Conservation (phyloP, 2,329 filamentous ascomycete genomes). For the Penicillium thymicola region DNA sequence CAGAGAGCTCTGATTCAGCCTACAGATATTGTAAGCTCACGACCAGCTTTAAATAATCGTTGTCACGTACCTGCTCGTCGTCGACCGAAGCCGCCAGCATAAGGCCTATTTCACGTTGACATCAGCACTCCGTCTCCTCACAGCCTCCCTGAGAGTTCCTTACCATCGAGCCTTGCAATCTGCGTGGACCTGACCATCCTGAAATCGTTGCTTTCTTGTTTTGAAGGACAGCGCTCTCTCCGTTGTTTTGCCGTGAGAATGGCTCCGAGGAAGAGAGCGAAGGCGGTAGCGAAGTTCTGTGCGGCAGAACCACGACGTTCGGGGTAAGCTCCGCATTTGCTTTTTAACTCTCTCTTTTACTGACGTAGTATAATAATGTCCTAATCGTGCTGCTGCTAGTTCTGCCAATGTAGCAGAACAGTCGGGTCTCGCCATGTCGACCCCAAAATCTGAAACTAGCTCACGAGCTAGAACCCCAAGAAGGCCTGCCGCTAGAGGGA, state of each 20-base stretch:
- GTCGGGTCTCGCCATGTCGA: slow-evolving; percentile 27
- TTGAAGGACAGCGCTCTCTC: slow-evolving; percentile 6
- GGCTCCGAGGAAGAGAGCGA: slow-evolving; percentile 25
- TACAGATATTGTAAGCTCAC: slow-evolving; percentile 26
- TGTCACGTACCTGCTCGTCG: slow-evolving; percentile 67
- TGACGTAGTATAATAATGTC: slow-evolving; percentile 13
- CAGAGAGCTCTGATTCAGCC: slow-evolving; percentile 71
- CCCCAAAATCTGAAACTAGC: slow-evolving; percentile 16
- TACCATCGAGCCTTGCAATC: slow-evolving; percentile 90
- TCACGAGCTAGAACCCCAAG: slow-evolving; percentile 31
- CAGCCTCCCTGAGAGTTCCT: slow-evolving; percentile 22
- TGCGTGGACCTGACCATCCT: slow-evolving; percentile 87
- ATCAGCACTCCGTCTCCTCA: slow-evolving; percentile 21
- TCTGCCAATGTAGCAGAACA: slow-evolving; percentile 29
- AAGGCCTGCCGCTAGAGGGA: slow-evolving; percentile 33
- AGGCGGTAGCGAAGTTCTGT: slow-evolving; percentile 30
- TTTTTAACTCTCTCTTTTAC: not conserved
- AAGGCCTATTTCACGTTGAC: slow-evolving; percentile 60
- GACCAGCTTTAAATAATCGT: not conserved
- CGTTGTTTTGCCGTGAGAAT: slow-evolving; percentile 30
- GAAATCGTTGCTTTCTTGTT: slow-evolving; percentile 1
- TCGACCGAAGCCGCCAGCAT: slow-evolving; percentile 94
- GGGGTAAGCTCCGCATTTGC: slow-evolving; percentile 20
- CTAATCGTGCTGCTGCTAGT: slow-evolving; percentile 19
- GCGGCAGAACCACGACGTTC: slow-evolving; percentile 27